Evolutionary conservation across 345 rosid genomes (phyloP).

Genomic region (Boechera retrofracta): DNA sequence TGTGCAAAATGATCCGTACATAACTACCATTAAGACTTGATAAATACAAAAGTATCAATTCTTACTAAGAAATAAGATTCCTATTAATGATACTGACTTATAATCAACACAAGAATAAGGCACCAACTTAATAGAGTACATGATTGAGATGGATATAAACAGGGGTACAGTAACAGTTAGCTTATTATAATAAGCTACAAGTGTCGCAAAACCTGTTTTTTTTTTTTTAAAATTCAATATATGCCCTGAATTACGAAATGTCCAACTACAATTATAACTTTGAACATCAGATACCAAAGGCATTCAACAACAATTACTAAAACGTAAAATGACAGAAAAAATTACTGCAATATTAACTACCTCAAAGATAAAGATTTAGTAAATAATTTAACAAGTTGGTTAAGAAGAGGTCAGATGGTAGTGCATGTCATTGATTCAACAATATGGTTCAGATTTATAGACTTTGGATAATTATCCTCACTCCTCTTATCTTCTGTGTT

Average conservation of each 20-base stretch:
- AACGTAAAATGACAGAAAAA: no score
- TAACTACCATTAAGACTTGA: background rate
- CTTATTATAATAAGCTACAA: conserved; percentile 54
- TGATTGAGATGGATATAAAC: conserved; percentile 46
- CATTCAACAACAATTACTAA: conserved; percentile 27
- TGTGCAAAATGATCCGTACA: background rate
- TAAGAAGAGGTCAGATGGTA: conserved; percentile 79
- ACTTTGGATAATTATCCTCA: conserved; percentile 70
- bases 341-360: no score
- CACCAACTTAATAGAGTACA: background rate
- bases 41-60: background rate
- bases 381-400: no score
- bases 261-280: conserved; percentile 56
- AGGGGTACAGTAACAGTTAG: conserved; percentile 76
- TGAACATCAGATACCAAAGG: conserved; percentile 90
- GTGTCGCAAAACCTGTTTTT: conserved; percentile 76
- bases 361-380: no score
- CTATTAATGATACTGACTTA: background rate
- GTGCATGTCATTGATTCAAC: conserved; percentile 80
- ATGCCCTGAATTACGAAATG: conserved; percentile 70
- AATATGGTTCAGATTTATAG: conserved; percentile 52
- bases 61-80: background rate
- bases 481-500: conserved; percentile 39
- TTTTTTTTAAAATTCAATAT: conserved; percentile 37
- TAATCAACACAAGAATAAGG: background rate